Conservation (phyloP, 306 rosid genomes). For the Quercus aquifolioides region DNA sequence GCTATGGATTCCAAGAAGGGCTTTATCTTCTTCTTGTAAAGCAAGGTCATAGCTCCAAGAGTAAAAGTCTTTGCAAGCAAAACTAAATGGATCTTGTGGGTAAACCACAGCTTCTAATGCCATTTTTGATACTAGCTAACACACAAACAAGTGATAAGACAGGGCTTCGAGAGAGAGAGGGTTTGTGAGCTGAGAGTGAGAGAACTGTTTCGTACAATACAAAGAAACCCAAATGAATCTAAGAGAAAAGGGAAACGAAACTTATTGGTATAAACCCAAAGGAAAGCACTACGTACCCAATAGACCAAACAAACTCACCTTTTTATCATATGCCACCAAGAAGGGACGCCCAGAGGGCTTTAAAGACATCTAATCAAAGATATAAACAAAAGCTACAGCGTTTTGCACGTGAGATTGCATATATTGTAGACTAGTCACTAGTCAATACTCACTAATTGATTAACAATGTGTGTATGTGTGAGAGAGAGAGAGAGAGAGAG, state of each 20-base stretch:
- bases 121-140: constrained; percentile 15
- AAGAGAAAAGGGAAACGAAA: too few species aligned
- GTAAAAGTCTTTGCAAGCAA: constrained; percentile 31
- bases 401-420: constrained; percentile 60
- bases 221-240: too few species aligned
- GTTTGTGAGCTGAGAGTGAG: too few species aligned
- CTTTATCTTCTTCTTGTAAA: constrained; percentile 24
- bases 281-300: constrained; percentile 4
- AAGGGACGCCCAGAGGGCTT: constrained; percentile 22
- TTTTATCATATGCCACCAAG: constrained; percentile 32
- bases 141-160: background rate
- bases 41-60: constrained; percentile 27
- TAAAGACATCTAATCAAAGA: constrained; percentile 10
- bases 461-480: background rate
- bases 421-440: constrained; percentile 36
- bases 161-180: background rate
- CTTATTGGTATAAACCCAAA: background rate
- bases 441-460: constrained; percentile 20
- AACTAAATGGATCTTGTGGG: constrained; percentile 34
- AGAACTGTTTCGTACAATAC: too few species aligned
- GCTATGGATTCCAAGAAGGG: constrained; percentile 8
- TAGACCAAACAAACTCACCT: constrained; percentile 50
- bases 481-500: constrained; percentile 22
- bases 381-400: constrained; percentile 44
- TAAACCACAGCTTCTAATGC: constrained; percentile 51